A percentile compares a stretch with the other conserved stretches of the same genome.
Evolutionary conservation across 495 filamentous ascomycete species (phyloP).

Genomic region (Hypoxylon fuscum): DNA sequence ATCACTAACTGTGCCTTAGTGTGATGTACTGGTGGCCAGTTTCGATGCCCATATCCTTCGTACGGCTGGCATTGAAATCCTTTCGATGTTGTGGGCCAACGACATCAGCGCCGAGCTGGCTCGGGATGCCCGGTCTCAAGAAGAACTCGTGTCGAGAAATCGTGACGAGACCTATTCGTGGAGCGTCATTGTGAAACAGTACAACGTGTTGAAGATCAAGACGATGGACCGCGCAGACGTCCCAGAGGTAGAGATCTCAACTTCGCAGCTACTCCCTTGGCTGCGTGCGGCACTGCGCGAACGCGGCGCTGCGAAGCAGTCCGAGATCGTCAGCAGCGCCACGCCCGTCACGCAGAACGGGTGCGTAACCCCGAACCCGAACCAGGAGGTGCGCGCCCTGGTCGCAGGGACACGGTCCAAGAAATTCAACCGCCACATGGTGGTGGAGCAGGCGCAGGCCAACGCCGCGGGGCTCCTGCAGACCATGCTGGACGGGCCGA

Average conservation of each 20-base stretch:
- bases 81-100: conserved; percentile 82
- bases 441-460: conserved; percentile 81
- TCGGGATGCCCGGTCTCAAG: conserved; percentile 73
- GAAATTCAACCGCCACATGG: conserved; percentile 85
- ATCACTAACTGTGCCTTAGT: conserved; percentile 56
- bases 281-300: conserved; percentile 86
- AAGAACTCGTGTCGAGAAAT: conserved; percentile 78
- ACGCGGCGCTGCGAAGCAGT: conserved; percentile 53
- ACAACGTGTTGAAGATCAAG: conserved; percentile 77
- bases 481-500: conserved; percentile 74
- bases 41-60: conserved; percentile 82
- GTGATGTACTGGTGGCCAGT: conserved; percentile 88
- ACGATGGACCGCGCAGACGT: conserved; percentile 76
- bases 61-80: conserved; percentile 75
- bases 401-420: conserved; percentile 82
- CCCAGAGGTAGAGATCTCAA: conserved; percentile 77
- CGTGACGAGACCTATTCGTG: conserved; percentile 80
- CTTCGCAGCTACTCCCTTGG: conserved; percentile 78
- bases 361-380: conserved; percentile 50
- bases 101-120: conserved; percentile 92
- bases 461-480: conserved; percentile 70
- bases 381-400: conserved; percentile 83
- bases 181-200: conserved; percentile 87
- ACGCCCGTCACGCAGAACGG: conserved; percentile 54
- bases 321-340: conserved; percentile 49